Evolutionary conservation across 139 green algal species (phyloP).

Genomic region (Yamagishiella unicocca): DNA sequence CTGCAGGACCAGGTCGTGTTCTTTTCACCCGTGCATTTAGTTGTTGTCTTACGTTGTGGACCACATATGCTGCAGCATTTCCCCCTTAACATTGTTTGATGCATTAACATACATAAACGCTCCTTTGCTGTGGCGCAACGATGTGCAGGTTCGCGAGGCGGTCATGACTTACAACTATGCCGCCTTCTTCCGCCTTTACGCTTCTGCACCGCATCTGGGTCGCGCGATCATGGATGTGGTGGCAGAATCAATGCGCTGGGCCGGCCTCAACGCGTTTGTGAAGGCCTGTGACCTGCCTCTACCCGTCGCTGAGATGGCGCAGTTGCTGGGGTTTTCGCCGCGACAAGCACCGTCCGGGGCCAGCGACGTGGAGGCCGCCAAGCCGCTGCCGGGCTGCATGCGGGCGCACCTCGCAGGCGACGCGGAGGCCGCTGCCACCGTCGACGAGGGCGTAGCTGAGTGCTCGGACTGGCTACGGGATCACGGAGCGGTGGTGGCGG

Average conservation of each 20-base stretch:
- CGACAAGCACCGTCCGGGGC: neutral
- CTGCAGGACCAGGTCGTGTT: too few relatives aligned
- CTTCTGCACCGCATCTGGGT: slow-evolving; percentile 70
- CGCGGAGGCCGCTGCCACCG: slow-evolving; percentile 38
- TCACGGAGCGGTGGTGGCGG: slow-evolving; percentile 62
- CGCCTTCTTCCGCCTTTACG: slow-evolving; percentile 85
- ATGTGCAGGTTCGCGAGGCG: slow-evolving; percentile 40
- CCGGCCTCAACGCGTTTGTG: slow-evolving; percentile 65
- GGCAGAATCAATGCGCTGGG: slow-evolving; percentile 67
- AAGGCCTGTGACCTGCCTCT: slow-evolving; percentile 73
- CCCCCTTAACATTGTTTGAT: too few relatives aligned
- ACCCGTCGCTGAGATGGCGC: slow-evolving; percentile 65
- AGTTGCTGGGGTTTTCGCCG: slow-evolving; percentile 73
- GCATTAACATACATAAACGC: too few relatives aligned
- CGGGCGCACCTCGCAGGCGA: slow-evolving; percentile 50
- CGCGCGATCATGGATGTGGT: slow-evolving; percentile 82
- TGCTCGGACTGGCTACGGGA: slow-evolving; percentile 66
- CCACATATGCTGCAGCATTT: too few relatives aligned
- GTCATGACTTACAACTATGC: slow-evolving; percentile 53
- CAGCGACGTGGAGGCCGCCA: neutral
- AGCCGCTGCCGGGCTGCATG: slow-evolving; percentile 69
- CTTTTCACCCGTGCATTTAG: too few relatives aligned
- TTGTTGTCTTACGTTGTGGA: too few relatives aligned
- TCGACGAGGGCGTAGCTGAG: slow-evolving; percentile 23
- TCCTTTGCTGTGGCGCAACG: neutral